These are phyloP conservation scores for Cyberlindnera nakhonratchasimensis DNA, from an alignment of 805 yeast genomes.

Conservation along the genomic window DNA sequence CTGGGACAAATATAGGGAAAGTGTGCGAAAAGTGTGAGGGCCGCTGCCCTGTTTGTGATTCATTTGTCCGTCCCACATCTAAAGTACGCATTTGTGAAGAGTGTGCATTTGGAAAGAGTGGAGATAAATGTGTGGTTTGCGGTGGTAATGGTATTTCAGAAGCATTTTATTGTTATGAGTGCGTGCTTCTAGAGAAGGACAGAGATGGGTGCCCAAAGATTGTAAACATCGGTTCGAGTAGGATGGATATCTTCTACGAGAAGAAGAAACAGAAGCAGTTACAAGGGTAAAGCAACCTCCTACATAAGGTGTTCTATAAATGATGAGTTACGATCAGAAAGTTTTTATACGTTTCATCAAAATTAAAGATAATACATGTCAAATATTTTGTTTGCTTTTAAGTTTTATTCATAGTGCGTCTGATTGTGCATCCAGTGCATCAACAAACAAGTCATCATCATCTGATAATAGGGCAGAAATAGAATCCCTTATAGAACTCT, in stretches of 20 bases:
- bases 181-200: slow-evolving; percentile 73
- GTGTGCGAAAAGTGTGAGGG: slow-evolving; percentile 89
- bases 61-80: slow-evolving; percentile 67
- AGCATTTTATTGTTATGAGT: slow-evolving; percentile 83
- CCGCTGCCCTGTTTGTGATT: slow-evolving; percentile 85
- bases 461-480: no score
- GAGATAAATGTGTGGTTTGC: slow-evolving; percentile 75
- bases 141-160: slow-evolving; percentile 59
- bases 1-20: slow-evolving; percentile 69
- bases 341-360: neutral
- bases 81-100: slow-evolving; percentile 77
- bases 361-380: neutral
- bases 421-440: slow-evolving; percentile 7
- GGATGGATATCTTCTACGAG: slow-evolving; percentile 62
- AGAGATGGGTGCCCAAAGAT: slow-evolving; percentile 92
- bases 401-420: neutral
- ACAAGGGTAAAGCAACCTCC: slow-evolving; percentile 8
- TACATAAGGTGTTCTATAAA: no score
- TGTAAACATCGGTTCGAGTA: slow-evolving; percentile 73
- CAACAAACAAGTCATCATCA: slow-evolving; percentile 10
- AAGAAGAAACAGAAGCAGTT: slow-evolving; percentile 37
- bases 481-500: no score
- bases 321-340: neutral
- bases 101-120: slow-evolving; percentile 70
- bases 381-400: neutral